Evolutionary conservation across 768 basidiomycete genomes (phyloP), one percentile per base, ranked within the genome.

Genomic region (Royoungia palumana): DNA sequence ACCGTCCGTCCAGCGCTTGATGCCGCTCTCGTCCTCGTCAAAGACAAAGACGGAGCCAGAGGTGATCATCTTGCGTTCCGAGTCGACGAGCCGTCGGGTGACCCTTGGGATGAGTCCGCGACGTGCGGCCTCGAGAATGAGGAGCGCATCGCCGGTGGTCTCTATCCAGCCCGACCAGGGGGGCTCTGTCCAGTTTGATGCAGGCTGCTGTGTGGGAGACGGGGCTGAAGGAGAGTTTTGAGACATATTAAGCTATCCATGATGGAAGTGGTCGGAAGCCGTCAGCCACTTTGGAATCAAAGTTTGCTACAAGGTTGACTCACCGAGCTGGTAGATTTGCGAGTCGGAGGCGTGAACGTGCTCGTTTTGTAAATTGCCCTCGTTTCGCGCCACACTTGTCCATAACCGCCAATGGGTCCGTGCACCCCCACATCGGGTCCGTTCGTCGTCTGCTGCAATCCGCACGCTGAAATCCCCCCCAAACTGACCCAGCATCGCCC

Each of bases 1-100:
- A n/a, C 94, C 93, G 70, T 98, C 94, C 2, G 94, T 98, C 90
- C 94, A 96, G 37, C 94, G 80, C 73, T 94, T 95, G 73, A 98
- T 98, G 22, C 94, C 93, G 61, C 89, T 92, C 71, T 95, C 93
- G 60, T 92, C 87, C 73, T 96, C 94, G 68, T 98, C 92, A 63
- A 96, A 98, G 56, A 96, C 94, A 60, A 97, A 98, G 11, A 98
- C 92, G 7, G 88, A 89, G 48, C 94, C 94, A 6, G 86, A 89
- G 16, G 85, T 85, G 65, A 98, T 94, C 85, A 95, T 90, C 62
- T 83, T 86, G 49, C 92, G 81, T 68, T 98, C 94, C 27, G 88
- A 79, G 65, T 96, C 94, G 53, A 93, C 89, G 43, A 98, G 81
- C 35, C 94, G 82, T 35, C 94, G 81, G 28, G 93, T 94, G 20